Base-by-base conservation (phyloP, 2,329 filamentous ascomycete genomes). In the Monosporascus ibericus region DNA sequence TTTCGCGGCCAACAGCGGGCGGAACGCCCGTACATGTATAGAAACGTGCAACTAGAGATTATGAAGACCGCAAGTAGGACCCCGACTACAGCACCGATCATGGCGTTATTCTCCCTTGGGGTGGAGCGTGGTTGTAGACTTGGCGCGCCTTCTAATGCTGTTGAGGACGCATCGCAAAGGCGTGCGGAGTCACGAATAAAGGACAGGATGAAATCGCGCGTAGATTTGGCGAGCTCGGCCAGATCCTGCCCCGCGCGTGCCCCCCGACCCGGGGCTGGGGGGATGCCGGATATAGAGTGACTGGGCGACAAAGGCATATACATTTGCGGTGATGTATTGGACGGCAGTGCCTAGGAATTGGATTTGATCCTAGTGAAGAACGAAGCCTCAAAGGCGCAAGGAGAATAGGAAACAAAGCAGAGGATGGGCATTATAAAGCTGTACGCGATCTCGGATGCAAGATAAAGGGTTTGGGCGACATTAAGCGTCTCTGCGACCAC, bases 61-160 rank as follows among this genome's bases (percentile, higher is more conserved):
- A 77, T 50, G 52, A 76, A 76, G 20, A 68, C 58, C 25, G 67
- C 67, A 20, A 76, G 62, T 4, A 72, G 61, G 40, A 77, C 61
- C 52, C 70, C 74, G 44, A 77, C 68, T 3, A 72, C 66, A 53
- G 75, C 63, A 50, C 73, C 74, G 51, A 75, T 76, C 36, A 69
- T 72, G 49, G 68, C 65, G 58, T 75, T 72, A 36, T 66, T 68
- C 39, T 70, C 67, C 17, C 68, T 59, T 46, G 60, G 51, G 2
- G 60, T 50, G 52, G 60, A 52, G 50, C 55, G 48, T 20, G 50
- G 44, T 40, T 60, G 42, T 25, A 46, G 42, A 24, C 22, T 14
- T 3, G 22, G 11, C 11, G 22, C 42, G 24, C 42, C 24, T 5
- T 30, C 20, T 14, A n/a, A 6, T 30, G 22, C 20, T 14, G 42